Base-by-base conservation (phyloP, 169 alveolate genomes). In the Cryptosporidium meleagridis region DNA sequence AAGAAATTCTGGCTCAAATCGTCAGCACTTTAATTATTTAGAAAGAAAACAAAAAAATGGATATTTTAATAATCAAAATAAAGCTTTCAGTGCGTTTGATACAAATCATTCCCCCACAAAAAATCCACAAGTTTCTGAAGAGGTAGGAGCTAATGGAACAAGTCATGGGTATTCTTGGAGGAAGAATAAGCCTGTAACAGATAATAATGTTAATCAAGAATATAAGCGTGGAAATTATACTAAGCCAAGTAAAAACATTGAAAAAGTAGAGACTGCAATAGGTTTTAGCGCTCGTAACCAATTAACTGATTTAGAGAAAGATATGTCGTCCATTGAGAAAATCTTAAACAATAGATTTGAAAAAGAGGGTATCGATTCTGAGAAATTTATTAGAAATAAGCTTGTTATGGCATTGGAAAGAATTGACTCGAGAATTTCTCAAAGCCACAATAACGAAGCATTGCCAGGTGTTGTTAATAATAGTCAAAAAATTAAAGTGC, bases 351-450 rank as follows among this genome's bases (percentile, higher is more conserved):
- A 67, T 5, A 31, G 75, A 8, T 67, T 67, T 67, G 52, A 67
- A 21, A 67, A 67, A 33, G 55, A 48, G 21, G 7, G 75, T 31
- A n/a, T 67, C 16, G 75, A 67, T 33, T 67, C 75, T 31, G 75
- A 67, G 52, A 7, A 67, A 37, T 67, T 67, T n/a, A 67, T 67
- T 67, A 31, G 75, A 67, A 67, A 67, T 29, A 67, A 67, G 12
- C 52, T 67, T 14, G 75, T 67, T 18, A 67, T 67, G 75, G 75
- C 75, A 37, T 37, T 67, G 3, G 75, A 67, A 37, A 55, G 75
- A 6, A 67, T 35, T 3, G 75, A 67, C n/a, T 21, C 18, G 26
- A 67, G 10, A 67, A 67, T 14, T 59, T 59, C 39, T 3, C 44
- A 59, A 3, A 59, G 14, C 9, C 69, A 59, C 6, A 59, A n/a